These are phyloP conservation scores for Ophiostoma sp. DNA, from an alignment of 2,329 filamentous ascomycete genomes.

Conservation along the genomic window DNA sequence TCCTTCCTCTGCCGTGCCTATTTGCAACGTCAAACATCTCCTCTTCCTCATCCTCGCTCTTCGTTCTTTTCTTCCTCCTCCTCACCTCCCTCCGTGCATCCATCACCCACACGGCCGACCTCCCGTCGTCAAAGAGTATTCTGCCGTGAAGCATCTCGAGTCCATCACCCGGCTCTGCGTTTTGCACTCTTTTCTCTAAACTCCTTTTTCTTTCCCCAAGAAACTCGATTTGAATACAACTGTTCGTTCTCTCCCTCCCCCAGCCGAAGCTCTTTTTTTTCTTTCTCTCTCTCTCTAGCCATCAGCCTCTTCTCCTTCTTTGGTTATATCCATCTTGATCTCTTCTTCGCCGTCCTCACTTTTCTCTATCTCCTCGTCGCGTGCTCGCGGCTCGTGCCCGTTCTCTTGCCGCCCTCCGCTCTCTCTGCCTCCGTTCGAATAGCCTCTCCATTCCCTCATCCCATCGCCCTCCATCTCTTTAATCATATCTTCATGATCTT, in stretches of 20 bases:
- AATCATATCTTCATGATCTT: background rate
- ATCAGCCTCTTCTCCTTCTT: background rate
- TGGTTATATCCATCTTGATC: background rate
- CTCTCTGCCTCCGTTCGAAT: background rate
- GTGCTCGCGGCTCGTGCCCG: slow-evolving; percentile 1
- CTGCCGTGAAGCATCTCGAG: background rate
- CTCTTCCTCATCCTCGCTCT: slow-evolving; percentile 12
- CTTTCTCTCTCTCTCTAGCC: slow-evolving; percentile 20
- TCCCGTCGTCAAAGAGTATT: slow-evolving; percentile 3
- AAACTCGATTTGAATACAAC: slow-evolving; percentile 14
- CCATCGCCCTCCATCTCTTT: background rate
- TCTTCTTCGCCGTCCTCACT: background rate
- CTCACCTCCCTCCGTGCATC: slow-evolving; percentile 2
- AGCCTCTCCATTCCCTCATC: background rate
- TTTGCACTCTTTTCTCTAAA: background rate
- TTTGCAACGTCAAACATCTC: slow-evolving; percentile 1
- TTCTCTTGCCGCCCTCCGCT: background rate
- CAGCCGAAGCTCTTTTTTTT: slow-evolving; percentile 38
- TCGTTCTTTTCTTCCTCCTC: background rate
- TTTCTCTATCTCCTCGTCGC: background rate
- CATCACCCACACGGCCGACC: slow-evolving; percentile 9
- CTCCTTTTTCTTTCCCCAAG: slow-evolving; percentile 14
- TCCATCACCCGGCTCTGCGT: slow-evolving; percentile 3
- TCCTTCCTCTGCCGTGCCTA: slow-evolving; percentile 9
- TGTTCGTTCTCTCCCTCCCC: slow-evolving; percentile 24